These are phyloP conservation scores for Fusarium sublunatum DNA, from an alignment of 2,329 filamentous ascomycete species.

Conservation along the genomic window DNA sequence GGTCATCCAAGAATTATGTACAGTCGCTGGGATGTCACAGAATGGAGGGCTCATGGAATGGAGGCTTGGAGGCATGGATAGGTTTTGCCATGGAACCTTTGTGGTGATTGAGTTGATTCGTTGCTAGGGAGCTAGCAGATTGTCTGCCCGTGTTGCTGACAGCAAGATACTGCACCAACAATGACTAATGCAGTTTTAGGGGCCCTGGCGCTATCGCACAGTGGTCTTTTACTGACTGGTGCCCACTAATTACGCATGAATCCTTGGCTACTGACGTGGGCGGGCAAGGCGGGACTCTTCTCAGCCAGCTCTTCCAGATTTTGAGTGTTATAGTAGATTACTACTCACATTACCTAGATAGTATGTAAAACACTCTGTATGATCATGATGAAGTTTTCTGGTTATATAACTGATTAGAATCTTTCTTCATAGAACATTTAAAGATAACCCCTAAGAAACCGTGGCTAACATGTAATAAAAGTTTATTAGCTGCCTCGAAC, in stretches of 20 bases:
- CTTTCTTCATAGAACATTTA: too few relatives aligned
- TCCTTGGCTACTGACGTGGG: conserved; percentile 40
- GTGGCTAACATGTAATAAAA: too few relatives aligned
- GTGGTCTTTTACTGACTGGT: conserved; percentile 30
- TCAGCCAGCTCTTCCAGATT: conserved; percentile 10
- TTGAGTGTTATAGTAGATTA: neutral
- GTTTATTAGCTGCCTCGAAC: too few relatives aligned
- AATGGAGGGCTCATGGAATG: conserved; percentile 47
- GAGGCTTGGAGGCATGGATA: conserved; percentile 45
- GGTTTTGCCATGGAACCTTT: conserved; percentile 45
- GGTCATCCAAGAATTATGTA: conserved; percentile 35
- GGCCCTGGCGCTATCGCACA: conserved; percentile 21
- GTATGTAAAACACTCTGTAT: too few relatives aligned
- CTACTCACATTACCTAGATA: too few relatives aligned
- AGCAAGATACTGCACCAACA: conserved; percentile 8
- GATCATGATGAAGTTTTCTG: too few relatives aligned
- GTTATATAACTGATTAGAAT: too few relatives aligned
- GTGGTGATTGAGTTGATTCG: conserved; percentile 19
- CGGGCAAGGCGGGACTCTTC: neutral
- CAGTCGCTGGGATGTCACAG: conserved; percentile 36
- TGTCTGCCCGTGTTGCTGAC: accelerated
- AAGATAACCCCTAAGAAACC: too few relatives aligned
- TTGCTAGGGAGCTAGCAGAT: conserved; percentile 8
- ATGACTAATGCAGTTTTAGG: conserved; percentile 17
- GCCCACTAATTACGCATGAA: conserved; percentile 38